Evolutionary conservation across 225 moss, liverwort and hornwort genomes (phyloP).

Genomic region (Sphagnum contortum): DNA sequence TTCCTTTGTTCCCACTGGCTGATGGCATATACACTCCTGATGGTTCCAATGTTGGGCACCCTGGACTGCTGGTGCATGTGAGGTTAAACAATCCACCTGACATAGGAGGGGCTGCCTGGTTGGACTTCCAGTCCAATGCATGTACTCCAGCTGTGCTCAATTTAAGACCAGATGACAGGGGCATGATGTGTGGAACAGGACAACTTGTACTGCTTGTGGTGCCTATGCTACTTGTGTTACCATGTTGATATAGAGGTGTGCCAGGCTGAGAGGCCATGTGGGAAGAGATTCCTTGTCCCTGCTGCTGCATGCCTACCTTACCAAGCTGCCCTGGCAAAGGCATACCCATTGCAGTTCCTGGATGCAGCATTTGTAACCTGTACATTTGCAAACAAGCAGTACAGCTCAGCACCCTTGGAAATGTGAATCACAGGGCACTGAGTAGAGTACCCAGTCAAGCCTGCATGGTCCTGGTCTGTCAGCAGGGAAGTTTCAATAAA

Average conservation of each 20-base stretch:
- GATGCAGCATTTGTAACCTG: conserved; percentile 37
- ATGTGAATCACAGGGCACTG: no score
- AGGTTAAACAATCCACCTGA: conserved; percentile 28
- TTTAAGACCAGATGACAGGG: conserved; percentile 13
- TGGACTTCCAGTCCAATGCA: conserved; percentile 32
- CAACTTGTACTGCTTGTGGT: conserved; percentile 11
- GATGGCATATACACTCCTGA: conserved; percentile 24
- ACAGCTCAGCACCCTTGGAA: no score
- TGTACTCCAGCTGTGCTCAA: conserved; percentile 18
- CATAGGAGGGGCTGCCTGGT: conserved; percentile 19
- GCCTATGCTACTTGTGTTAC: neutral
- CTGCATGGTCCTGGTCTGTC: no score
- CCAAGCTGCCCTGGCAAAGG: conserved; percentile 21
- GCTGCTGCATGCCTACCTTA: conserved; percentile 27
- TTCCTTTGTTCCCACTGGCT: conserved; percentile 14
- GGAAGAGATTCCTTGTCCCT: conserved; percentile 17
- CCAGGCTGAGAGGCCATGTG: conserved; percentile 17
- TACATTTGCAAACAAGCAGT: conserved; percentile 1
- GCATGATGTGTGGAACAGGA: conserved; percentile 12
- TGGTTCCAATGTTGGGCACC: conserved; percentile 7
- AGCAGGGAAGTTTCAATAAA: no score
- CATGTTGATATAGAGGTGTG: conserved; percentile 24
- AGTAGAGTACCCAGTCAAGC: no score
- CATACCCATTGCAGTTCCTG: conserved; percentile 21
- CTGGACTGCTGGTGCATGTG: conserved; percentile 17